Evolutionary conservation across 208 protist species (phyloP).

Genomic region (Porcisia hertigi): DNA sequence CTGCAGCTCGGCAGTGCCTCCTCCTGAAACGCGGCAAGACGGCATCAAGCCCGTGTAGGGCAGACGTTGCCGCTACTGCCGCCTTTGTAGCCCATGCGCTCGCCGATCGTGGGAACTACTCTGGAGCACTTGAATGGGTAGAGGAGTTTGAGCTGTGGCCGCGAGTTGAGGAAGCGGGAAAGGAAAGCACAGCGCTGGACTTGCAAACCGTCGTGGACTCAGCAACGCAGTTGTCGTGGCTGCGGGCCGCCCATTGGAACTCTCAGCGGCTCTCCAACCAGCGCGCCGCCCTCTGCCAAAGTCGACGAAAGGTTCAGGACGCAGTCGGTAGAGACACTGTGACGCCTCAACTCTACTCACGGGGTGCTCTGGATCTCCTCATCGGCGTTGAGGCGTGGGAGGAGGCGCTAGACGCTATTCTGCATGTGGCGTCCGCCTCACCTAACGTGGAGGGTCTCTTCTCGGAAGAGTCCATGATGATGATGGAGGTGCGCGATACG

Average conservation of each 20-base stretch:
- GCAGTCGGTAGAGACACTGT: neutral
- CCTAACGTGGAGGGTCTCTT: neutral
- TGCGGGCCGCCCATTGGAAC: conserved; percentile 1
- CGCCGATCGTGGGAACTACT: conserved; percentile 9
- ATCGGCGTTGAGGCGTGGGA: conserved; percentile 32
- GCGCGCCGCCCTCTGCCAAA: conserved; percentile 13
- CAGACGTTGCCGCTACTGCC: conserved; percentile 4
- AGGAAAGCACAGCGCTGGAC: neutral
- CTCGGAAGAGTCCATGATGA: conserved; percentile 11
- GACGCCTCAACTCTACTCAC: neutral
- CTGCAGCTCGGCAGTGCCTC: conserved; percentile 6
- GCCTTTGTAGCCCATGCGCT: conserved; percentile 14
- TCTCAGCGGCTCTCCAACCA: conserved; percentile 7
- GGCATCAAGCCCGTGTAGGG: neutral
- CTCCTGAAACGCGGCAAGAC: neutral
- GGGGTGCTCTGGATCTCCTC: conserved; percentile 12
- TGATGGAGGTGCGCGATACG: conserved; percentile 20
- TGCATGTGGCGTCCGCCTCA: conserved; percentile 4
- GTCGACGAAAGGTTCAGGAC: neutral
- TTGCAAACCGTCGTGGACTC: conserved; percentile 1
- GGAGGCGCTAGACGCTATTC: conserved; percentile 18
- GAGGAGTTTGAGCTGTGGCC: conserved; percentile 11
- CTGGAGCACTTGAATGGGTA: conserved; percentile 19
- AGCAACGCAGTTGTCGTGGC: conserved; percentile 13
- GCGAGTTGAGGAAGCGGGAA: neutral